These are phyloP conservation scores for Fusarium pilosicola DNA, from an alignment of 2,329 filamentous ascomycete species.

Conservation along the genomic window DNA sequence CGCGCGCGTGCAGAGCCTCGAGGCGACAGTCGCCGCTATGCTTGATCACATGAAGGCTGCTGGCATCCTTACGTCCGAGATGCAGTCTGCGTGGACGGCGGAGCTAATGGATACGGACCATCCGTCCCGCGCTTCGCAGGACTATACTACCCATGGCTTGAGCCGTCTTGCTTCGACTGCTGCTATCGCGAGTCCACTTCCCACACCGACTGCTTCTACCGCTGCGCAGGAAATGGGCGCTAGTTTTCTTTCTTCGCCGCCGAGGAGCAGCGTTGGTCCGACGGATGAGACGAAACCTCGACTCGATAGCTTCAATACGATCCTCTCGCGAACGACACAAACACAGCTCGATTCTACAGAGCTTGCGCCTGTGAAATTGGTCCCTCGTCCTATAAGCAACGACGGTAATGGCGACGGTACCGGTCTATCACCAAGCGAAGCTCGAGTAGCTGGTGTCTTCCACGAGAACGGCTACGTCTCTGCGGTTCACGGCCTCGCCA, in stretches of 20 bases:
- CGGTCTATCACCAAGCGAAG: conserved; percentile 48
- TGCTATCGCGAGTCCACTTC: conserved; percentile 44
- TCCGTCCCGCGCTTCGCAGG: conserved; percentile 32
- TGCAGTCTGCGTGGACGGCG: conserved; percentile 43
- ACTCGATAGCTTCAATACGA: conserved; percentile 39
- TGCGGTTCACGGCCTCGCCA: conserved; percentile 49
- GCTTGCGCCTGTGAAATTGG: conserved; percentile 29
- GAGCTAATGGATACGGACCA: conserved; percentile 42
- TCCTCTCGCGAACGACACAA: conserved; percentile 35
- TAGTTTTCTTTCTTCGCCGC: conserved; percentile 44
- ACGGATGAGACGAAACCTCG: conserved; percentile 41
- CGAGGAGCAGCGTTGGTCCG: conserved; percentile 43
- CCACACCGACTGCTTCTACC: conserved; percentile 41
- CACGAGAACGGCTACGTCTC: conserved; percentile 50
- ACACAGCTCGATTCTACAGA: conserved; percentile 25
- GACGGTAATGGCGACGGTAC: conserved; percentile 44
- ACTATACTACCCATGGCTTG: conserved; percentile 42
- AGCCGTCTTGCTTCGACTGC: conserved; percentile 45
- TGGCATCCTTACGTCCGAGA: conserved; percentile 42
- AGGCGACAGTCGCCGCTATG: conserved; percentile 45
- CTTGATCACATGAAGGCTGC: conserved; percentile 49
- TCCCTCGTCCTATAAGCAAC: conserved; percentile 42
- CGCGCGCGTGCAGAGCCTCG: conserved; percentile 45
- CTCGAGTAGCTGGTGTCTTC: conserved; percentile 49
- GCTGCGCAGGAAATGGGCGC: conserved; percentile 42